Percentiles rank a stretch among this genome's conserved stretches.
These are phyloP conservation scores for Microcyclospora tardicrescens DNA, from an alignment of 2,329 filamentous ascomycete species.

Conservation along the genomic window DNA sequence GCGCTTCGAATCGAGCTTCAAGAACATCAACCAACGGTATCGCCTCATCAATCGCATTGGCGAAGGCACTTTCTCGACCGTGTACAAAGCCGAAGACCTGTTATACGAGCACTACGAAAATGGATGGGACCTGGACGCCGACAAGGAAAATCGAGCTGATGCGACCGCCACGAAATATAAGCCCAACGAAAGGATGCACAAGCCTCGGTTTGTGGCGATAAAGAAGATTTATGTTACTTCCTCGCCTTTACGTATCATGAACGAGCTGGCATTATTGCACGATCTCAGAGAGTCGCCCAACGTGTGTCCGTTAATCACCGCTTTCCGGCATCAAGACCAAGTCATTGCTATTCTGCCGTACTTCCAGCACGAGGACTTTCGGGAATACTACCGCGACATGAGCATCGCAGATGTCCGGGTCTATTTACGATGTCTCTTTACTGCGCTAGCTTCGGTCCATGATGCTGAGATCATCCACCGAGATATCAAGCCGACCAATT, in stretches of 20 bases:
- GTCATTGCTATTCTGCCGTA: slow-evolving; percentile 91
- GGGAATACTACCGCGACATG: slow-evolving; percentile 87
- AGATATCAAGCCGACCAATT: slow-evolving; percentile 67
- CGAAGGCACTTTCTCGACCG: slow-evolving; percentile 96
- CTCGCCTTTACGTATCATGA: slow-evolving; percentile 82
- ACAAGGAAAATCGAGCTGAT: slow-evolving; percentile 14
- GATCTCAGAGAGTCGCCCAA: slow-evolving; percentile 71
- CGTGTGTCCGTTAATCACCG: slow-evolving; percentile 90
- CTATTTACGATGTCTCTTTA: slow-evolving; percentile 82
- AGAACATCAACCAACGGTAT: slow-evolving; percentile 70
- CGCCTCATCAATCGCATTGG: slow-evolving; percentile 92
- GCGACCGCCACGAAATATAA: slow-evolving; percentile 8
- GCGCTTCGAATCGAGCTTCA: slow-evolving; percentile 68
- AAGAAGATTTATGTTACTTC: slow-evolving; percentile 99
- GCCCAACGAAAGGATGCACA: slow-evolving; percentile 12
- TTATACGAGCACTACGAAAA: slow-evolving; percentile 74
- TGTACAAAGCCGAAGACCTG: slow-evolving; percentile 95
- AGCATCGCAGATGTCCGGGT: slow-evolving; percentile 72
- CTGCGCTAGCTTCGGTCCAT: slow-evolving; percentile 72
- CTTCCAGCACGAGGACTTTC: slow-evolving; percentile 90
- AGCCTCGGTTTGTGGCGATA: slow-evolving; percentile 76
- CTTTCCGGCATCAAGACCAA: slow-evolving; percentile 89
- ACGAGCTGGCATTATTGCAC: slow-evolving; percentile 86
- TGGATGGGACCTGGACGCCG: slow-evolving; percentile 63
- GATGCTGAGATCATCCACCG: slow-evolving; percentile 67